Evolutionary conservation across 768 basidiomycete species (phyloP).

Genomic region (Suillus paluster): DNA sequence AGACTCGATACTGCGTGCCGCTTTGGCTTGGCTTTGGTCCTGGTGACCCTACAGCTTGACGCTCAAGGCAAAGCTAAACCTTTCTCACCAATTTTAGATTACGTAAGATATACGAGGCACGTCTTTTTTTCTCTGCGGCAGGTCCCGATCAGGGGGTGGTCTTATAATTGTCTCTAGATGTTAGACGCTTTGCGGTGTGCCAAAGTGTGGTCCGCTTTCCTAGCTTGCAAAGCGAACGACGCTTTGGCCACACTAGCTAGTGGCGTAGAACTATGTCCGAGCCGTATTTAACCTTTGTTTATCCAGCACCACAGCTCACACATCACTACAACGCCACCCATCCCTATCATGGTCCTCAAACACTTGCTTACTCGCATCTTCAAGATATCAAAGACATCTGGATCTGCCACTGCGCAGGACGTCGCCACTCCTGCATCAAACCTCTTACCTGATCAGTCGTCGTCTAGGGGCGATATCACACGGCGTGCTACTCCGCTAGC

Average conservation of each 20-base stretch:
- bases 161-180: neutral
- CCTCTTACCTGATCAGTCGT: neutral
- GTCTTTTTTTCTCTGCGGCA: no score
- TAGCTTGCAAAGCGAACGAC: neutral
- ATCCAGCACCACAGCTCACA: neutral
- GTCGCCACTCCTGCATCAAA: neutral
- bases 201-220: neutral
- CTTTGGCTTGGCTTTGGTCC: no score
- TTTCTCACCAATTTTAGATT: neutral
- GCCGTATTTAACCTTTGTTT: neutral
- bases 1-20: neutral
- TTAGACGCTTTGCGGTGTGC: neutral
- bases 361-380: constrained; percentile 1
- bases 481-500: neutral
- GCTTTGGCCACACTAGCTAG: neutral
- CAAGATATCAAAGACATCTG: neutral
- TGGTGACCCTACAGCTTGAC: neutral
- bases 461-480: neutral
- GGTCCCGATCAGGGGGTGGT: neutral
- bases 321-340: neutral
- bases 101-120: neutral
- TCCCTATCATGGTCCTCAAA: neutral
- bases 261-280: neutral
- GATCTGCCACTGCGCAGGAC: neutral
- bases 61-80: neutral